phyloP scores from a whole-genome alignment of 106 monocot genomes.

The Chionographis japonica region DNA sequence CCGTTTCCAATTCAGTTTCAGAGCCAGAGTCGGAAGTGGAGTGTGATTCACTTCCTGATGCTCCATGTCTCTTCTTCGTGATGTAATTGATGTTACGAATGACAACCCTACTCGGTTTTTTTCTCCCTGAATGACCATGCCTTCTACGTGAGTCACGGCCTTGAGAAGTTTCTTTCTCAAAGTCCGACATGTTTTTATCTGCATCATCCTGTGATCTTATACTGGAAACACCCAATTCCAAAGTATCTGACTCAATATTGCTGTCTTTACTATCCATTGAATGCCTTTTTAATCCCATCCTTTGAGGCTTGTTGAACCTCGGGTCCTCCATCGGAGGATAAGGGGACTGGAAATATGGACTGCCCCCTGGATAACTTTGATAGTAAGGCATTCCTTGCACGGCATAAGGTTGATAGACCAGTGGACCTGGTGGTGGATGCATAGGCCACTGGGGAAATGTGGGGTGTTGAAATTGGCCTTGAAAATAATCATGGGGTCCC shows the following conservation, averaged over 20 bases:
- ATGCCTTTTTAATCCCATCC: conserved; percentile 32
- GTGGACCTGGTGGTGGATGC: conserved; percentile 50
- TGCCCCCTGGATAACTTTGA: conserved; percentile 61
- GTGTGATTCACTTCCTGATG: conserved; percentile 49
- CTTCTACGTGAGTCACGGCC: conserved; percentile 47
- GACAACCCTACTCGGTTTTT: conserved; percentile 69
- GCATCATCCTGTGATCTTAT: conserved; percentile 29
- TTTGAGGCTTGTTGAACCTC: conserved; percentile 21
- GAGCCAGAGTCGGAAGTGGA: conserved; percentile 41
- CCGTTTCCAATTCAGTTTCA: conserved; percentile 38
- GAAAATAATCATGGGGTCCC: conserved; percentile 21
- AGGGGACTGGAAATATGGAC: conserved; percentile 54
- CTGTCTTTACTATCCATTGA: conserved; percentile 49
- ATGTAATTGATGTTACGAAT: conserved; percentile 79
- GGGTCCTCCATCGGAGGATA: conserved; percentile 60
- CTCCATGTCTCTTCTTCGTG: conserved; percentile 49
- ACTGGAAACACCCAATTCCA: conserved; percentile 3
- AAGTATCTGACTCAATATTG: conserved; percentile 24
- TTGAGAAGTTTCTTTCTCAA: conserved; percentile 45
- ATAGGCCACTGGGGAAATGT: conserved; percentile 75
- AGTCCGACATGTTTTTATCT: conserved; percentile 31
- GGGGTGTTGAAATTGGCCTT: conserved; percentile 50
- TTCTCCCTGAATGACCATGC: conserved; percentile 46
- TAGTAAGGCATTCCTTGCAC: conserved; percentile 83
- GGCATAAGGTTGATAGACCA: conserved; percentile 57